phyloP scores from a whole-genome alignment of 2,329 filamentous ascomycete species.

The Tolypocladium tundrense region DNA sequence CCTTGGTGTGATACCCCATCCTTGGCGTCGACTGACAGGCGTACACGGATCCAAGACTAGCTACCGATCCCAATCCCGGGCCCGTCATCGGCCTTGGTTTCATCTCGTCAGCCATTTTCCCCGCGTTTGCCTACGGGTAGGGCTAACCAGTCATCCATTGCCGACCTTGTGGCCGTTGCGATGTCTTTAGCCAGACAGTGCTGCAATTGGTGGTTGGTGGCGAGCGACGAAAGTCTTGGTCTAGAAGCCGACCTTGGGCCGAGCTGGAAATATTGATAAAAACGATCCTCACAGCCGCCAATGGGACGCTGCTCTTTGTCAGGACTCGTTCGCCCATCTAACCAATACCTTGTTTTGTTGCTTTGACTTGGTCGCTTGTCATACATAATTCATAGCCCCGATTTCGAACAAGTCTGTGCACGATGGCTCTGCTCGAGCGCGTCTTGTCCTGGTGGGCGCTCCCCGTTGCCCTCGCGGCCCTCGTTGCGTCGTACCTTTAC shows the following conservation, averaged over 20 bases:
- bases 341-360: too few relatives aligned
- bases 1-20: background rate
- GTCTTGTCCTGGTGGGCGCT: slow-evolving; percentile 36
- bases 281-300: too few relatives aligned
- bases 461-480: slow-evolving; percentile 32
- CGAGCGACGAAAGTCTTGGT: too few relatives aligned
- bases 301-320: too few relatives aligned
- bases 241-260: too few relatives aligned
- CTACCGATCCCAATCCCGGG: background rate
- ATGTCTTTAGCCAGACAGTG: background rate
- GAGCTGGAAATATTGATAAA: too few relatives aligned
- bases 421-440: slow-evolving; percentile 19
- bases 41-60: background rate
- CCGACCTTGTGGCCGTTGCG: background rate
- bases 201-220: background rate
- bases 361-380: too few relatives aligned
- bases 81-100: background rate
- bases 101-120: background rate
- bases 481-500: slow-evolving; percentile 46
- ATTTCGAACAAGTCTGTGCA: background rate
- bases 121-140: background rate
- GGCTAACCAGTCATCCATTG: background rate
- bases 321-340: too few relatives aligned
- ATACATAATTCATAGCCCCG: background rate
- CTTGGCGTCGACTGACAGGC: background rate